Conservation (phyloP, 208 protist genomes). For the Acanthamoeba culbertsoni region DNA sequence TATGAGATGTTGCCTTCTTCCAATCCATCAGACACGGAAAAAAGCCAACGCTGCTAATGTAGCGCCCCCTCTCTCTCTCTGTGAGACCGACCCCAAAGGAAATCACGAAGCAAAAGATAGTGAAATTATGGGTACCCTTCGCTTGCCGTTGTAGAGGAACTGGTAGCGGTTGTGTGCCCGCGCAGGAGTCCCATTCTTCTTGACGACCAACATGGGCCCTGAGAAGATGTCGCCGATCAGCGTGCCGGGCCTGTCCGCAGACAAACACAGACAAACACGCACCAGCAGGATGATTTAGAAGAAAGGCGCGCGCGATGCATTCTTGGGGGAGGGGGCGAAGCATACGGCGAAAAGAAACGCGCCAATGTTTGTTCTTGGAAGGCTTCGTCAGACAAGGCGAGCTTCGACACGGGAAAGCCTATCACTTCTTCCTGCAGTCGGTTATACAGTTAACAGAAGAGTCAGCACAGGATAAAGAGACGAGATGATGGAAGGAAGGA, state of each 20-base stretch:
- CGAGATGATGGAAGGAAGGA: background rate
- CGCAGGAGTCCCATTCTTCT: background rate
- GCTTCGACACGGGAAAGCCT: background rate
- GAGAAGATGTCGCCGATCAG: background rate
- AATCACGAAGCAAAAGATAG: background rate
- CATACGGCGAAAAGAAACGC: conserved; percentile 2
- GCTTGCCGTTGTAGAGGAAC: background rate
- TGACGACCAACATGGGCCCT: background rate
- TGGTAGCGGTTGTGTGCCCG: background rate
- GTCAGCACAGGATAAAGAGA: background rate
- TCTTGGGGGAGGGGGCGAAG: background rate
- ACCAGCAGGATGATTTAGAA: background rate
- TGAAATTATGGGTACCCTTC: background rate
- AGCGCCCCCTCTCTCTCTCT: background rate
- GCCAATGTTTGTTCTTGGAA: background rate
- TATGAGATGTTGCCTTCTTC: background rate
- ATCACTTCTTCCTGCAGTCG: background rate
- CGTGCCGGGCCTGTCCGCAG: background rate
- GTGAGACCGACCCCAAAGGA: background rate
- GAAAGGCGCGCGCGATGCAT: background rate
- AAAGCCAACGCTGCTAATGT: background rate
- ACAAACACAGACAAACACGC: background rate
- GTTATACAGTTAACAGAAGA: background rate
- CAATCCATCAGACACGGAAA: background rate
- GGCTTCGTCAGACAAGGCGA: background rate